Evolutionary conservation across 768 basidiomycete species (phyloP).

Genomic region (Calocybe indica): DNA sequence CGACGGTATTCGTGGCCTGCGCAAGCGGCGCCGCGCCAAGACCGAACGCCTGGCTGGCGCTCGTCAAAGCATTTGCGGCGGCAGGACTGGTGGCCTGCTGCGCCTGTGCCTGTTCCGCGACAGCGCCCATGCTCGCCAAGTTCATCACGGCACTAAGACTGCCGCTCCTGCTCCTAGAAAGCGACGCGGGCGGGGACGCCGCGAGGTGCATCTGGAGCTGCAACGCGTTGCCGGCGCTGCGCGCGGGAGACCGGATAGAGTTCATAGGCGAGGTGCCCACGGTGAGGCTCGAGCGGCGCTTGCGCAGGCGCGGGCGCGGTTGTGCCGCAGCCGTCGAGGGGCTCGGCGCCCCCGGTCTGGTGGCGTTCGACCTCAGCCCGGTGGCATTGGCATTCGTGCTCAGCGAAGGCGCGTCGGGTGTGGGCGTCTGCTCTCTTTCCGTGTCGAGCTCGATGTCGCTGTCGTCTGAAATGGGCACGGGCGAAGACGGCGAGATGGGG

Average conservation of each 20-base stretch:
- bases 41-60: too few species aligned
- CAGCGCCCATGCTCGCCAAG: constrained; percentile 6
- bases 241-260: constrained; percentile 50
- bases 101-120: constrained; percentile 15
- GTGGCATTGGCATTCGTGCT: constrained; percentile 9
- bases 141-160: constrained; percentile 27
- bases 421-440: constrained; percentile 17
- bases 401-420: constrained; percentile 8
- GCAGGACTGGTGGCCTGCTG: too few species aligned
- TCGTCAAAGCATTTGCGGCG: too few species aligned
- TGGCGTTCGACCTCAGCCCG: constrained; percentile 7
- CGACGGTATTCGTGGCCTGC: constrained; percentile 12
- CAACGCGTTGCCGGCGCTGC: constrained; percentile 44
- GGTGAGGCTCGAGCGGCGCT: constrained; percentile 60
- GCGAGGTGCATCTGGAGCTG: constrained; percentile 41
- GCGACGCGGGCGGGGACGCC: constrained; percentile 30
- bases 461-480: constrained; percentile 19
- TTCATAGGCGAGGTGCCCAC: constrained; percentile 47
- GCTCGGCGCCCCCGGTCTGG: not conserved
- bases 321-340: not conserved
- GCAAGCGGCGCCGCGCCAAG: too few species aligned
- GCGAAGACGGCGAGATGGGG: constrained; percentile 17
- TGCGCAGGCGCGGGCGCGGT: constrained; percentile 40
- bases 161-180: constrained; percentile 25
- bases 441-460: constrained; percentile 28